phyloP scores from a whole-genome alignment of 352 stramenopile genomes.

The Pythium guiyangense region DNA sequence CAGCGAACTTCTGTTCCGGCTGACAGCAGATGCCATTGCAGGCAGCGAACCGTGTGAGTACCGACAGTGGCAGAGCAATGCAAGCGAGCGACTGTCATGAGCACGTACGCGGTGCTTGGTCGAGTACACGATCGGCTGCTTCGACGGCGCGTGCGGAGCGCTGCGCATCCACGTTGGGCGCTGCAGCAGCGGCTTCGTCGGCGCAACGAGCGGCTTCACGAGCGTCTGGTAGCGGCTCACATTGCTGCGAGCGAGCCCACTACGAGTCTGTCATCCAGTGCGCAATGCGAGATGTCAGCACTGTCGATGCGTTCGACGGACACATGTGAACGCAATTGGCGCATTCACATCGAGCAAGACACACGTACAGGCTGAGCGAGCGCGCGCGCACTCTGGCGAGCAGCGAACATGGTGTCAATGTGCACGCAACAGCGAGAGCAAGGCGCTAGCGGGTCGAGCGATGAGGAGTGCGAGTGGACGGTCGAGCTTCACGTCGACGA shows the following conservation, averaged over 20 bases:
- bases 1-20: constrained; percentile 37
- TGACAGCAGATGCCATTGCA: background rate
- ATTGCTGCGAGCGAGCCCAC: constrained; percentile 3
- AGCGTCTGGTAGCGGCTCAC: constrained; percentile 64
- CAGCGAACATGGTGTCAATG: constrained; percentile 4
- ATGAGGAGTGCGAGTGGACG: background rate
- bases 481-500: background rate
- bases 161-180: constrained; percentile 27
- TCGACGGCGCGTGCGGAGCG: constrained; percentile 17
- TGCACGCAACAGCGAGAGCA: background rate
- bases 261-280: constrained; percentile 1
- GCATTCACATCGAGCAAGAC: background rate
- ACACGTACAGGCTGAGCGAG: constrained; percentile 1
- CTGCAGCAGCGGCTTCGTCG: constrained; percentile 27
- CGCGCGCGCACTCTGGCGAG: constrained; percentile 8
- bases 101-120: constrained; percentile 64
- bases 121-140: constrained; percentile 55
- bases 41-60: background rate
- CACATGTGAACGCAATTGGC: background rate
- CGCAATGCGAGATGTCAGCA: background rate
- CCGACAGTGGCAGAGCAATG: no score
- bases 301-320: background rate
- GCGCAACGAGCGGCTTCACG: constrained; percentile 27
- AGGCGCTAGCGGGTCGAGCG: background rate
- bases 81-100: background rate